Base-by-base conservation (phyloP, 495 filamentous ascomycete genomes). In the Trypethelium eluteriae region DNA sequence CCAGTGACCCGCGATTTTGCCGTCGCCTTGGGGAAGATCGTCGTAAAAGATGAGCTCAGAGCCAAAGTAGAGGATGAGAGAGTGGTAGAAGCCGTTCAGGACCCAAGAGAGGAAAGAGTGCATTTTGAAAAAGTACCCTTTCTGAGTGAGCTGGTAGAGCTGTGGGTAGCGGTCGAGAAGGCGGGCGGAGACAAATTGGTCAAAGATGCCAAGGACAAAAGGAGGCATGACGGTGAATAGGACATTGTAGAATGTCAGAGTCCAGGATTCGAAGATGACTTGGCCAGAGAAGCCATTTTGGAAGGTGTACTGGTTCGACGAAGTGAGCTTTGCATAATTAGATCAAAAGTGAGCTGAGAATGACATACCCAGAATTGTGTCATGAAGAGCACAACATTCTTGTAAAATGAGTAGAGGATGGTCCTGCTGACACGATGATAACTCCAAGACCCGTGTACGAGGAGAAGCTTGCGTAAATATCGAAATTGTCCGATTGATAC, bases 241-340 rank as follows among this genome's bases (percentile, higher is more conserved):
- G 76, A 99, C 92, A 81, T 99, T 99, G 83, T 97, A 99, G 81
- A 96, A 96, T 14, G 95, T 96, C 14, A 99, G 81, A 2, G 93
- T 97, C 95, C 95, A 99, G 14, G 93, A 97, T 79, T 99, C 95
- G 85, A 93, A 97, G 75, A 99, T 99, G 71, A 98, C 92, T 75
- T 96, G 86, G 70, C 94, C 95, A 1, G 94, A 97, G 78, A 98
- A 99, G 68, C 88, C 90, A 74, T 99, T 98, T 86, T 96, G 91
- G 79, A 99, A 99, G 25, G 91, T 89, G 75, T 95, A 98, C 89
- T 91, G 63, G 7, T 12, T n/a, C 18, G 53, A 18, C 38, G 59
- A 39, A 38, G n/a, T 38, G 18, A 70, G 86, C 75, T 86, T 77
- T 57, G 39, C 62, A 44, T 16, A 39, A 36, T n/a, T 63, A 11